A percentile compares a stretch with the other conserved stretches of the same genome.
phyloP scores from a whole-genome alignment of 805 yeast genomes.

The Cyberlindnera maclurae region DNA sequence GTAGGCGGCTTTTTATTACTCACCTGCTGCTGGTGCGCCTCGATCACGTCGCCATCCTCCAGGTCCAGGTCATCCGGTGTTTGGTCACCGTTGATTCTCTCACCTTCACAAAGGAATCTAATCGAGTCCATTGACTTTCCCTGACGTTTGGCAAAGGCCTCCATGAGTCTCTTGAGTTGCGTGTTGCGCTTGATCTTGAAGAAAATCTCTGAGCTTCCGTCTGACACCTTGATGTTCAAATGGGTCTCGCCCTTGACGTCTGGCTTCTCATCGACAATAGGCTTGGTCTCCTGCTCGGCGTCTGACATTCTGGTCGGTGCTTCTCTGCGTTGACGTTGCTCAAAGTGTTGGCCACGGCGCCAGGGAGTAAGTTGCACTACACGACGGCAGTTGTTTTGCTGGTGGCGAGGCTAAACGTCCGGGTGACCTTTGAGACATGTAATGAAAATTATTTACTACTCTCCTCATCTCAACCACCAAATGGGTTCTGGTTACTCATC shows the following conservation, averaged over 20 bases:
- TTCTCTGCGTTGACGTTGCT: too few species aligned
- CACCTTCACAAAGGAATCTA: slow-evolving; percentile 90
- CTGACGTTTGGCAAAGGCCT: slow-evolving; percentile 96
- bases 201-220: slow-evolving; percentile 87
- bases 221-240: slow-evolving; percentile 89
- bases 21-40: slow-evolving; percentile 94
- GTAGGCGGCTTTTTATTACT: slow-evolving; percentile 28
- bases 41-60: slow-evolving; percentile 94
- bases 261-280: slow-evolving; percentile 32
- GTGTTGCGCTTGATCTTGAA: slow-evolving; percentile 93
- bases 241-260: slow-evolving; percentile 68
- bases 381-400: too few species aligned
- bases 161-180: slow-evolving; percentile 90
- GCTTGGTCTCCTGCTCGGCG: slow-evolving; percentile 26
- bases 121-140: slow-evolving; percentile 79
- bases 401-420: too few species aligned
- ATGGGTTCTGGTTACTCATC: too few species aligned
- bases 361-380: too few species aligned
- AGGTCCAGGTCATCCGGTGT: slow-evolving; percentile 91
- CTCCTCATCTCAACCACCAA: too few species aligned
- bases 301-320: slow-evolving; percentile 19
- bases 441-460: too few species aligned
- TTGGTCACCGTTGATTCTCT: slow-evolving; percentile 77
- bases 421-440: too few species aligned
- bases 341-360: too few species aligned